Evolutionary conservation across 2,329 filamentous ascomycete species (phyloP), one percentile per base, ranked within the genome.

Genomic region (Colletotrichum sp.): DNA sequence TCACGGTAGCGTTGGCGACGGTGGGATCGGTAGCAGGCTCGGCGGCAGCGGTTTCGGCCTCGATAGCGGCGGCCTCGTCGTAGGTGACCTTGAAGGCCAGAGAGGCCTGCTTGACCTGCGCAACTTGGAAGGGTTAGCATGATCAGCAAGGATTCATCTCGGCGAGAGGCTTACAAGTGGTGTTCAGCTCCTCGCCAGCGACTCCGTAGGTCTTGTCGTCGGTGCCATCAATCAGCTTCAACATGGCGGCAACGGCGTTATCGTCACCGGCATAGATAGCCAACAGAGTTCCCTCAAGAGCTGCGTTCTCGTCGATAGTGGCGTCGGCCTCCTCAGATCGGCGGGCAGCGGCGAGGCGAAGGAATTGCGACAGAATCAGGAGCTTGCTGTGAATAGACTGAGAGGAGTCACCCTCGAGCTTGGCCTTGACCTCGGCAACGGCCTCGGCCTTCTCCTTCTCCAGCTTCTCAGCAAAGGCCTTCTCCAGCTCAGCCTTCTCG

Each of bases 191-290:
- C 39, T 93, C 91, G 72, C 93, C 93, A 67, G 89, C 88, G 32
- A 94, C 93, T 78, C 91, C 93, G 78, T 87, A 85, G 3, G 95
- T 92, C 75, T 88, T 88, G 78, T 96, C 94, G 16, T 92, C 89
- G 30, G 91, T 89, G 39, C 94, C 95, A 74, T 95, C 89, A 71
- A 96, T 94, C 74, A 98, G 89, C 87, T 95, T 96, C 81, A 95
- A 85, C 86, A 95, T 95, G 72, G 94, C 92, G 70, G 91, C 87
- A 28, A 97, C 94, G 67, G 94, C 95, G 79, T 87, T 89, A 78
- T 94, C 91, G 81, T 96, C 94, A 63, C 95, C 95, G 61, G 92
- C 92, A 85, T 98, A 97, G 36, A 97, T 93, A 76, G 93, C 90
- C 63, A 96, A 88, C 74, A 98, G 88, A 39, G 95, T 92, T 68